phyloP scores from a whole-genome alignment of 2,329 filamentous ascomycete genomes.

The Ceratocystis smalleyi region DNA sequence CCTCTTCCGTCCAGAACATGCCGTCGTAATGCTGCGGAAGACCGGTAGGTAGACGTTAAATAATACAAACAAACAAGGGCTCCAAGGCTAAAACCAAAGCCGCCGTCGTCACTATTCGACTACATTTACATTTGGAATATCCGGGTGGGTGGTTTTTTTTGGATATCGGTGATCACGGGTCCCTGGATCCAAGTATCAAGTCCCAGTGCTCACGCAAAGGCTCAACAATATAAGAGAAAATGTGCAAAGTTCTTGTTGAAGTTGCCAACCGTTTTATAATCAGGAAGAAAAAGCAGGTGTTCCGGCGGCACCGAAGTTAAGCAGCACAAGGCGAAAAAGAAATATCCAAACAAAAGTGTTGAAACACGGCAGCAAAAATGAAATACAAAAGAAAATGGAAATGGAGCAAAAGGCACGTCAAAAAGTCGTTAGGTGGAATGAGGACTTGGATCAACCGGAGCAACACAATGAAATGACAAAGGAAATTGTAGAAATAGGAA shows the following conservation, averaged over 20 bases:
- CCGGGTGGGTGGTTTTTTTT: too few species aligned
- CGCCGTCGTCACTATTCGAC: too few species aligned
- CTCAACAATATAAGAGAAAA: neutral
- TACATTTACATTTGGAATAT: too few species aligned
- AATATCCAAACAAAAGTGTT: neutral
- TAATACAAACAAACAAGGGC: too few species aligned
- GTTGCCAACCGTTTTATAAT: neutral
- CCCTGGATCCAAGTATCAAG: too few species aligned
- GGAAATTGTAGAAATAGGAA: neutral
- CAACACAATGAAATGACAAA: neutral
- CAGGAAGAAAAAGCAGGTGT: neutral
- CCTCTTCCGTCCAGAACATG: too few species aligned
- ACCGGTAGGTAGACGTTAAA: too few species aligned
- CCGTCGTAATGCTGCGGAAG: too few species aligned
- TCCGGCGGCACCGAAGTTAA: neutral
- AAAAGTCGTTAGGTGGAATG: neutral
- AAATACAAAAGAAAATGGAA: neutral
- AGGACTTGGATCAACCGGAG: neutral
- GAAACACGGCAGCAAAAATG: neutral
- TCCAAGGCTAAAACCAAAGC: too few species aligned
- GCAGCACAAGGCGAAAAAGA: neutral
- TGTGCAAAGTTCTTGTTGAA: neutral
- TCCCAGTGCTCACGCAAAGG: too few species aligned
- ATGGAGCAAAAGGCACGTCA: constrained; percentile 6
- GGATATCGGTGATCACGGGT: too few species aligned